Evolutionary conservation across 2,329 filamentous ascomycete species (phyloP).

Genomic region (Pestalotiopsis sp.): DNA sequence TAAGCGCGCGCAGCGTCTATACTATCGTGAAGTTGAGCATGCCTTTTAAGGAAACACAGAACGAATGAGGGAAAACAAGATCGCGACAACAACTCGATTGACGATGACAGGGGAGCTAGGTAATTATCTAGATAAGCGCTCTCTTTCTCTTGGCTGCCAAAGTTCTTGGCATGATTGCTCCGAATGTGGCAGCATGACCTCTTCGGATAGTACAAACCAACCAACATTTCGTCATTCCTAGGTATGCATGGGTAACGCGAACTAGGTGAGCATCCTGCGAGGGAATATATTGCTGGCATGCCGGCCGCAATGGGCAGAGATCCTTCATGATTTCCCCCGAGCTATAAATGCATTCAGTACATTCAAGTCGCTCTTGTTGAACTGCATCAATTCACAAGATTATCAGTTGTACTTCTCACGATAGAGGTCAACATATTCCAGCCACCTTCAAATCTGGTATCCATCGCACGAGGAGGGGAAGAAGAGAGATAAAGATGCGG

Average conservation of each 20-base stretch:
- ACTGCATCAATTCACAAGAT: too few species aligned
- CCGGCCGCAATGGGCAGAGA: too few species aligned
- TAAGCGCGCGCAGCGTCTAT: not conserved
- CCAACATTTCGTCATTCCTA: not conserved
- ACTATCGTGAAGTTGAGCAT: not conserved
- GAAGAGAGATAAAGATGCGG: too few species aligned
- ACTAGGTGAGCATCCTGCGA: not conserved
- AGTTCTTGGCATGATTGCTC: not conserved
- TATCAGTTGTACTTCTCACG: too few species aligned
- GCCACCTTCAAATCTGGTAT: too few species aligned
- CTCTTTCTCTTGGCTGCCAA: not conserved
- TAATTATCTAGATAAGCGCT: not conserved
- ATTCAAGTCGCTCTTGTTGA: too few species aligned
- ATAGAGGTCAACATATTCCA: too few species aligned
- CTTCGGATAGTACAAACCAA: not conserved
- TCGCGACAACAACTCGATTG: not conserved
- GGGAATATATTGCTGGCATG: too few species aligned
- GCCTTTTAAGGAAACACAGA: not conserved
- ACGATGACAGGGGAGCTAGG: not conserved
- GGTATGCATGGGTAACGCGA: not conserved
- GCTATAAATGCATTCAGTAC: too few species aligned
- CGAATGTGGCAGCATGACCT: not conserved
- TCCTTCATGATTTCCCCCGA: too few species aligned
- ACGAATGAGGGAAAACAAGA: not conserved
- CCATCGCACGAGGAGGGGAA: too few species aligned